Evolutionary conservation across 352 stramenopile species (phyloP).

Genomic region (Globisporangium abappressorium): DNA sequence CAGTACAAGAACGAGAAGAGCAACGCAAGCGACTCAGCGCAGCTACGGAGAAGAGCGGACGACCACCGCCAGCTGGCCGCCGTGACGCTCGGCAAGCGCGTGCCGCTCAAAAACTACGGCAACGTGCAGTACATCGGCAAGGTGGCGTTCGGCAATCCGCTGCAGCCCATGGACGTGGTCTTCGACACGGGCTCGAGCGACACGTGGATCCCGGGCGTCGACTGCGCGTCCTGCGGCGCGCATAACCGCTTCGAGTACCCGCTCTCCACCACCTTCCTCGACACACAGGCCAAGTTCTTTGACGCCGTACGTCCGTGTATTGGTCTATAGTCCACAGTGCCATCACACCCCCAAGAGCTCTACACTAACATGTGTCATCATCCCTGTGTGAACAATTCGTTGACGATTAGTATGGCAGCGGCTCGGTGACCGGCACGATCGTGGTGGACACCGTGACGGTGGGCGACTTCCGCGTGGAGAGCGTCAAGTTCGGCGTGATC

Average conservation of each 20-base stretch:
- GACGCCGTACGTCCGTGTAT: conserved; percentile 33
- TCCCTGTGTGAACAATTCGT: background rate
- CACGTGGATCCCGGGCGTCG: conserved; percentile 67
- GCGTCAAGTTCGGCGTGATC: conserved; percentile 77
- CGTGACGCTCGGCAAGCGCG: conserved; percentile 39
- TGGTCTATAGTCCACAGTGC: too few relatives aligned
- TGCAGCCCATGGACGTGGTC: conserved; percentile 62
- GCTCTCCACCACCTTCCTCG: conserved; percentile 61
- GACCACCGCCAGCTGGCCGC: conserved; percentile 4
- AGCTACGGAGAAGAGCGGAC: background rate
- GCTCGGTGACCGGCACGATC: conserved; percentile 73
- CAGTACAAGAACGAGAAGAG: conserved; percentile 16
- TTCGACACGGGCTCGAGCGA: conserved; percentile 84
- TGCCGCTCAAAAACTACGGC: conserved; percentile 75
- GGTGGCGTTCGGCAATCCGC: conserved; percentile 69
- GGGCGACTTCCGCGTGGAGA: conserved; percentile 62
- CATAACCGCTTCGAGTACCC: conserved; percentile 54
- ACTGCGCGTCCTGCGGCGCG: conserved; percentile 46
- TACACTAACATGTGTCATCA: background rate
- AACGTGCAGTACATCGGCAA: conserved; percentile 82
- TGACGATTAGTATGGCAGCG: conserved; percentile 57
- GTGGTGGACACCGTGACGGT: conserved; percentile 73
- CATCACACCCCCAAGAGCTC: background rate
- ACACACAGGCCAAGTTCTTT: conserved; percentile 76
- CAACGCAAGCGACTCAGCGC: conserved; percentile 13